Percentiles rank a stretch among this genome's conserved stretches.
These are phyloP conservation scores for Chaetomium strumarium DNA, from an alignment of 2,329 filamentous ascomycete genomes.

Conservation along the genomic window DNA sequence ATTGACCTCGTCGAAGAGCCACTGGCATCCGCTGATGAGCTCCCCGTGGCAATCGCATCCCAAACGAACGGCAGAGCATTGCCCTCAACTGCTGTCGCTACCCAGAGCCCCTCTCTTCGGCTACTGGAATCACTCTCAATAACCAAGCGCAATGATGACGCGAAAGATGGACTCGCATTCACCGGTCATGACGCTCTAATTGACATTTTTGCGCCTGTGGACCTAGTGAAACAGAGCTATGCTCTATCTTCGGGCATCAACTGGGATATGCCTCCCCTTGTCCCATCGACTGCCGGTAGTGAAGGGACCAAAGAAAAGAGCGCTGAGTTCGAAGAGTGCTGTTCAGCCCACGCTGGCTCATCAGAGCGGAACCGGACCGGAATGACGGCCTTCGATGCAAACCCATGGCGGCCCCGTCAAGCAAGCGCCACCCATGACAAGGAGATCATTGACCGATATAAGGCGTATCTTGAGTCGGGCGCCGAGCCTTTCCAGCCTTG, in stretches of 20 bases:
- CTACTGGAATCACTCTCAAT: background rate
- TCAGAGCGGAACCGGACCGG: background rate
- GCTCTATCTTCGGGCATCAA: background rate
- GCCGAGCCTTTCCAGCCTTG: background rate
- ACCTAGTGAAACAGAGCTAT: background rate
- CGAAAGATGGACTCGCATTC: background rate
- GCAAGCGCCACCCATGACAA: background rate
- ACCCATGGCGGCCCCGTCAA: background rate
- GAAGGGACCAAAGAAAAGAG: background rate
- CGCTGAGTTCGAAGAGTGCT: background rate
- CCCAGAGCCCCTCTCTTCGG: background rate
- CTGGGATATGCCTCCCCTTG: conserved; percentile 8
- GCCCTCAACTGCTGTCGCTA: background rate
- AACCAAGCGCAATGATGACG: background rate
- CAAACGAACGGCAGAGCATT: no score
- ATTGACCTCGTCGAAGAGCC: no score
- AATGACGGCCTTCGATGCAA: background rate
- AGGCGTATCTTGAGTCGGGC: background rate
- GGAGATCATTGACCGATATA: background rate
- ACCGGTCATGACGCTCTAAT: conserved; percentile 1
- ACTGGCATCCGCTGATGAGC: no score
- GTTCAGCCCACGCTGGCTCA: background rate
- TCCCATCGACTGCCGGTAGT: background rate
- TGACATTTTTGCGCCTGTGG: conserved; percentile 2
- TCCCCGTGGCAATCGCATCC: no score